A percentile compares a stretch with the other conserved stretches of the same genome.
Conservation (phyloP, 768 basidiomycete genomes). For the Rhizopogon salebrosus region DNA sequence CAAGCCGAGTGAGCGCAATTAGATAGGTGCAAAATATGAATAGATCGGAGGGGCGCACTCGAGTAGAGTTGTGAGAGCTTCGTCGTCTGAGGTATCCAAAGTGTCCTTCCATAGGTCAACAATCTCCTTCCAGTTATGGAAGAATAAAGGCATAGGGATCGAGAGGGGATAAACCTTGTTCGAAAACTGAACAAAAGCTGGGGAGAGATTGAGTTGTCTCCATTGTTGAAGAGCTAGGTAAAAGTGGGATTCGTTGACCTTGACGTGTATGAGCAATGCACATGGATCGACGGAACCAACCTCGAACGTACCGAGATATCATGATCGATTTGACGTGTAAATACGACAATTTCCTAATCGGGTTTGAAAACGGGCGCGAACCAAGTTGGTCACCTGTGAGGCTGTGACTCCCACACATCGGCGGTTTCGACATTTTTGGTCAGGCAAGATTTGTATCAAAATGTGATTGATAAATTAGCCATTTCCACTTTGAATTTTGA, state of each 20-base stretch:
- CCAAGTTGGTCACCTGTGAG: too few relatives aligned
- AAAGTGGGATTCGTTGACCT: conserved; percentile 82
- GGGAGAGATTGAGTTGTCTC: conserved; percentile 75
- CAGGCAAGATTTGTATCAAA: too few relatives aligned
- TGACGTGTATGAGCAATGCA: background rate
- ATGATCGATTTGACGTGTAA: too few relatives aligned
- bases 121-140: conserved; percentile 76
- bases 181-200: conserved; percentile 69
- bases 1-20: conserved; percentile 40
- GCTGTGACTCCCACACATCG: too few relatives aligned
- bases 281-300: background rate
- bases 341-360: too few relatives aligned
- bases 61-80: conserved; percentile 66
- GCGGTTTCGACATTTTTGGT: too few relatives aligned
- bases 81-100: conserved; percentile 58
- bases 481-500: too few relatives aligned
- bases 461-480: too few relatives aligned
- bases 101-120: conserved; percentile 59
- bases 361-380: too few relatives aligned
- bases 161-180: conserved; percentile 55
- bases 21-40: conserved; percentile 3
- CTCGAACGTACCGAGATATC: conserved; percentile 44
- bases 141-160: conserved; percentile 71
- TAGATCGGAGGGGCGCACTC: conserved; percentile 50
- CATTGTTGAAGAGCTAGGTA: conserved; percentile 68